Base-by-base conservation (phyloP, 805 yeast species). In the Metschnikowia kofuensis region DNA sequence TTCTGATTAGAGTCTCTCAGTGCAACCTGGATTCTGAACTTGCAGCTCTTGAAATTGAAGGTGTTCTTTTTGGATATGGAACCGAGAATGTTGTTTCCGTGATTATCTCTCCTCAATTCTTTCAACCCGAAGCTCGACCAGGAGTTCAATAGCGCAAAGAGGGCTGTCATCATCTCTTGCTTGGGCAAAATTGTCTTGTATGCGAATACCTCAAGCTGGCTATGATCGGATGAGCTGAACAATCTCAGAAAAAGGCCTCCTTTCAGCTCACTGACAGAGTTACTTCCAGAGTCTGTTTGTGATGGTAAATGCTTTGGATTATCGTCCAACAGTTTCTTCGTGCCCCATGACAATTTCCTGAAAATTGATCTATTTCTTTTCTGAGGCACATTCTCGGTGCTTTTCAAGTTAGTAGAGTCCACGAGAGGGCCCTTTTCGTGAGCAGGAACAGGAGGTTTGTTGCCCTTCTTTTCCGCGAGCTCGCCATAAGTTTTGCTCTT, bases 111-210 rank as follows among this genome's bases (percentile, higher is more conserved):
- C 35, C 66, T 69, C 50, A 86, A 72, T 51, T 80, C 76, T 55
- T 77, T 79, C 57, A 86, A 66, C 8, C 94, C 92, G 58, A 85
- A 85, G 51, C 78, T 80, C 12, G 80, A 76, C 94, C 94, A 86
- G 14, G 85, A 81, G 40, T 66, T 71, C 54, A 86, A 68, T 47
- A 86, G 74, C 39, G 86, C 80, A 61, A 71, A 76, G 56, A 86
- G 67, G 2, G 89, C 89, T 39, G 80, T 79, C 51, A 79, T 77
- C 75, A 85, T 75, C 61, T 85, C 89, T 28, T 70, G 76, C 49
- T 70, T 69, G 10, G 77, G 70, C 44, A 79, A 62, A 28, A 75
- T 69, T 14, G 77, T 70, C 31, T 63, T 52, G 61, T 62, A 70
- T 37, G 71, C 59, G 44, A 59, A 66, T 29, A 71, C 65, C 28